Percentiles rank a stretch among this genome's conserved stretches.
Evolutionary conservation across 768 basidiomycete species (phyloP).

Genomic region (Coprinopsis sp.): DNA sequence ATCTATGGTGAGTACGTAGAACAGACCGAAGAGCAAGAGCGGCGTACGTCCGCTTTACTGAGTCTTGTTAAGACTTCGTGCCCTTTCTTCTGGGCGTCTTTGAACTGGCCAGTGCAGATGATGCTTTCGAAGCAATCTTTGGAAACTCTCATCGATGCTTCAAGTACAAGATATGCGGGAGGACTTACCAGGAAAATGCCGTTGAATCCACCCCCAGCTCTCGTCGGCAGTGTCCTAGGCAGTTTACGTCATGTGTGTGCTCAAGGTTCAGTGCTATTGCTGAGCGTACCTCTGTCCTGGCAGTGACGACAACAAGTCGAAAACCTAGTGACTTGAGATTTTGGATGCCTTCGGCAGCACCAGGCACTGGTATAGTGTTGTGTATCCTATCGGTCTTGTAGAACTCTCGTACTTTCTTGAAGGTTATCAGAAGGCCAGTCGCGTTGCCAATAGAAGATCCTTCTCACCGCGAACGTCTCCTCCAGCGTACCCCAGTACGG

Average conservation of each 20-base stretch:
- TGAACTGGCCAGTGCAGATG: conserved; percentile 74
- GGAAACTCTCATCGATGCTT: not conserved
- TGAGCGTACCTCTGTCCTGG: no score
- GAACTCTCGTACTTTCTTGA: conserved; percentile 53
- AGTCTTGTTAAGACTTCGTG: conserved; percentile 50
- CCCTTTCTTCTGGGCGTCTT: conserved; percentile 41
- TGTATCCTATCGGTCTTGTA: conserved; percentile 49
- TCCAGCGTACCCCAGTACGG: conserved; percentile 58
- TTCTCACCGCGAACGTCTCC: no score
- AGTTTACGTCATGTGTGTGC: no score
- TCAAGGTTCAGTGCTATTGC: no score
- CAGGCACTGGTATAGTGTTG: conserved; percentile 49
- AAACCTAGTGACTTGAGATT: conserved; percentile 59
- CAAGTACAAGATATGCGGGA: not conserved
- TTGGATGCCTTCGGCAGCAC: conserved; percentile 55
- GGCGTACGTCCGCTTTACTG: conserved; percentile 62
- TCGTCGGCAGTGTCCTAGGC: conserved; percentile 47
- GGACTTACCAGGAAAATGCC: conserved; percentile 57
- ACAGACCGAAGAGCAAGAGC: not conserved
- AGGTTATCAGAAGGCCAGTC: no score
- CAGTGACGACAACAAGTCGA: conserved; percentile 70
- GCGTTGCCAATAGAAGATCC: no score
- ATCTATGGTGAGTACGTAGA: not conserved
- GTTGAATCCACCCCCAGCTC: conserved; percentile 64
- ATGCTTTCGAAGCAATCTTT: conserved; percentile 51